A percentile compares a stretch with the other conserved stretches of the same genome.
These are phyloP conservation scores for Ajuga chamaepitys DNA, from an alignment of 257 asterid species.

Conservation along the genomic window DNA sequence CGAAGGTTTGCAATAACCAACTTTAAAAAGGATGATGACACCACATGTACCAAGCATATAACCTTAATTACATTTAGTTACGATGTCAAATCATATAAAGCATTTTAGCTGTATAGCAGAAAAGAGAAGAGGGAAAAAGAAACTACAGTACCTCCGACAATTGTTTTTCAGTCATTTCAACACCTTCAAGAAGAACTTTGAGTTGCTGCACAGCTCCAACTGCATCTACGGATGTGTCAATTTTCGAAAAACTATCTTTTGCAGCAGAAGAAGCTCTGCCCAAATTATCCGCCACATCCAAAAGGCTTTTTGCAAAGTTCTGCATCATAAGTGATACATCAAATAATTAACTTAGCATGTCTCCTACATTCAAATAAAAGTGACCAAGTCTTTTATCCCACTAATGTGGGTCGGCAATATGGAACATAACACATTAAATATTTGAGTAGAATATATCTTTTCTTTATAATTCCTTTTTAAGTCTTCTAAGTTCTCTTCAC, in stretches of 20 bases:
- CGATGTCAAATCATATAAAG: background rate
- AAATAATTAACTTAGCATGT: background rate
- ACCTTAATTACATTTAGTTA: background rate
- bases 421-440: no score
- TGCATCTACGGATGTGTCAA: constrained; percentile 56
- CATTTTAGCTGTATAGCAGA: background rate
- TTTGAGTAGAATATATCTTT: no score
- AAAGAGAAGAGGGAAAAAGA: background rate
- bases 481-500: background rate
- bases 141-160: constrained; percentile 62
- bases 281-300: constrained; percentile 83
- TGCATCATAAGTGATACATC: constrained; percentile 20
- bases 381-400: no score
- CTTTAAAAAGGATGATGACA: background rate
- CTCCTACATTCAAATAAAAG: background rate
- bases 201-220: constrained; percentile 76
- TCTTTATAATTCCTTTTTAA: no score
- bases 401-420: no score
- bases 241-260: constrained; percentile 66
- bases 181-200: constrained; percentile 85
- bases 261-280: constrained; percentile 84
- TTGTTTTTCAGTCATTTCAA: constrained; percentile 98
- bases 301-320: constrained; percentile 75
- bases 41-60: background rate
- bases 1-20: background rate